These are phyloP conservation scores for Pythium plurisporium DNA, from an alignment of 352 stramenopile species.

Conservation along the genomic window DNA sequence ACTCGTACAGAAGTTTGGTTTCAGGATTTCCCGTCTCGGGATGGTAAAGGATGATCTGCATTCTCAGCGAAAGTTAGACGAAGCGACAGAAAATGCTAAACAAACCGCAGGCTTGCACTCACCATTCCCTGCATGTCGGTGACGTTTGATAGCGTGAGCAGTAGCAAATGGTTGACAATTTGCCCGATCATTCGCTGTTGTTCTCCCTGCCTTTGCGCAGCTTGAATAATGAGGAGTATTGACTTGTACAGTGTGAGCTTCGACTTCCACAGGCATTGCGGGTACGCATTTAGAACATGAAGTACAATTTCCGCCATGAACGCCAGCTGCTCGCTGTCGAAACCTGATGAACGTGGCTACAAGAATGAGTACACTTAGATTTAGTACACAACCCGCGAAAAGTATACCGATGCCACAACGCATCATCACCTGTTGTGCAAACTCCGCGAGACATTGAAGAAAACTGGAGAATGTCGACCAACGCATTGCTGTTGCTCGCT, in stretches of 20 bases:
- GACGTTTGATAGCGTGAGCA: constrained; percentile 66
- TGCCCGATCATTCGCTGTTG: constrained; percentile 40
- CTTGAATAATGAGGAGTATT: constrained; percentile 40
- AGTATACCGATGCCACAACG: background rate
- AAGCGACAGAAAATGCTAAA: background rate
- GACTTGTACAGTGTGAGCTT: constrained; percentile 54
- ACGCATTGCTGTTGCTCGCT: constrained; percentile 40
- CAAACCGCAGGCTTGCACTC: constrained; percentile 1
- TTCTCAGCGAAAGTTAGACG: no score
- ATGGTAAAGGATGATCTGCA: constrained; percentile 57
- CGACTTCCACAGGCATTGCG: constrained; percentile 53
- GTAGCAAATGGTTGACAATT: constrained; percentile 51
- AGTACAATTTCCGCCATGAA: constrained; percentile 56
- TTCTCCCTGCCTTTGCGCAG: constrained; percentile 31
- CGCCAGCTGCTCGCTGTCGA: constrained; percentile 46
- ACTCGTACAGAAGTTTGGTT: constrained; percentile 74
- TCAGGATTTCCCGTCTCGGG: constrained; percentile 67
- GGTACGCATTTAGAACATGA: constrained; percentile 60
- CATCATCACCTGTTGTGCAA: constrained; percentile 40
- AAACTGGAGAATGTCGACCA: constrained; percentile 58
- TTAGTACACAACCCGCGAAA: background rate
- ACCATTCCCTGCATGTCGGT: constrained; percentile 44
- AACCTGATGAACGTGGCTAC: constrained; percentile 5
- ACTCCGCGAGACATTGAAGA: constrained; percentile 51
- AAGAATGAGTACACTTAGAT: background rate